Conservation (phyloP, 1,284 basidiomycete genomes). For the Tilletiopsis washingtonensis region DNA sequence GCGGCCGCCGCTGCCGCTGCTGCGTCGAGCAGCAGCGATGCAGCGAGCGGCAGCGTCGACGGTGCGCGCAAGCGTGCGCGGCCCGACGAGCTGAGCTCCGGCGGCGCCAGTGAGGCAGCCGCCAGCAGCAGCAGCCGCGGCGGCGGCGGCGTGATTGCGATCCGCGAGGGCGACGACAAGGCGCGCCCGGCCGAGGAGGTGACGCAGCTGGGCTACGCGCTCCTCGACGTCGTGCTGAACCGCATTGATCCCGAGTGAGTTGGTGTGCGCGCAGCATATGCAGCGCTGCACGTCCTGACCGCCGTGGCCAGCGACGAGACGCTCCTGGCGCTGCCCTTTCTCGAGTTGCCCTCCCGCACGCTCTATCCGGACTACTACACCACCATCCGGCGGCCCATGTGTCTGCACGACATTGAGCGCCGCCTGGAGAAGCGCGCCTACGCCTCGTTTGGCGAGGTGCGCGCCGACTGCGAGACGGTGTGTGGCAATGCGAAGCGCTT, state of each 20-base stretch:
- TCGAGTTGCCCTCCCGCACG: constrained; percentile 66
- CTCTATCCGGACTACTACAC: constrained; percentile 89
- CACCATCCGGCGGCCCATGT: constrained; percentile 72
- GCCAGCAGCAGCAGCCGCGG: too few species aligned
- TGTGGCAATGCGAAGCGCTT: constrained; percentile 84
- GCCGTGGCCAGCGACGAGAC: constrained; percentile 1
- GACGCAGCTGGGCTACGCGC: constrained; percentile 4
- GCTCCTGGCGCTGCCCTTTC: constrained; percentile 63
- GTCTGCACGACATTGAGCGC: constrained; percentile 68
- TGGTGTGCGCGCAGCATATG: background rate
- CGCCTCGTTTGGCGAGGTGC: constrained; percentile 62
- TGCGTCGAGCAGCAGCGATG: too few species aligned
- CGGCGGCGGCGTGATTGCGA: too few species aligned
- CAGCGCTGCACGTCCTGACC: background rate
- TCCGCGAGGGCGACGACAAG: too few species aligned
- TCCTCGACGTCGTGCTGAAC: constrained; percentile 8
- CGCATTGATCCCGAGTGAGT: constrained; percentile 6
- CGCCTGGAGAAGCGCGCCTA: constrained; percentile 63
- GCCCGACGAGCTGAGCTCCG: too few species aligned
- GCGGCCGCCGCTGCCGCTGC: too few species aligned
- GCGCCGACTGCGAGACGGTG: constrained; percentile 72
- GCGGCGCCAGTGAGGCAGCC: too few species aligned
- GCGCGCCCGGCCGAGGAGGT: background rate
- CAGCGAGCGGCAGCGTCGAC: too few species aligned
- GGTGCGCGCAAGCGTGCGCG: too few species aligned